A percentile compares a stretch with the other conserved stretches of the same genome.
phyloP scores from a whole-genome alignment of 805 yeast species.

The Hanseniaspora nectarophila region DNA sequence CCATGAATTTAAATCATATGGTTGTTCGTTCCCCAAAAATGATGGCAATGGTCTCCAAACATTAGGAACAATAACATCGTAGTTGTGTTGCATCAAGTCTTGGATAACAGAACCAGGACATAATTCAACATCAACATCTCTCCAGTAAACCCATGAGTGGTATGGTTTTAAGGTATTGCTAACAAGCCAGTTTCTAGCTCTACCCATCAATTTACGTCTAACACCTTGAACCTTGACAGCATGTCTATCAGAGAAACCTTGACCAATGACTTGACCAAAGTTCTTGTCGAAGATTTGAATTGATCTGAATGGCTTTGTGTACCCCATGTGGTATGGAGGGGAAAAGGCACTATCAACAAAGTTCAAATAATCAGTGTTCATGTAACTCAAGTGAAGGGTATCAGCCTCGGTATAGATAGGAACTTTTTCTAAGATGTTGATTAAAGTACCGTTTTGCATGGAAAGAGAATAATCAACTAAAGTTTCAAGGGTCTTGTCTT shows the following conservation, averaged over 20 bases:
- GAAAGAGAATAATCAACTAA: conserved; percentile 53
- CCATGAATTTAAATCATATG: conserved; percentile 96
- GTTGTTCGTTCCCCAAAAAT: conserved; percentile 81
- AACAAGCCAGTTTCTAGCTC: conserved; percentile 76
- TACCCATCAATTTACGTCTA: conserved; percentile 72
- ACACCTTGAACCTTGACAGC: conserved; percentile 79
- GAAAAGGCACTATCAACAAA: conserved; percentile 47
- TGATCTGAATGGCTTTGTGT: conserved; percentile 59
- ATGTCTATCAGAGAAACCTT: conserved; percentile 72
- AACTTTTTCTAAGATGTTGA: conserved; percentile 30
- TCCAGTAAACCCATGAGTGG: conserved; percentile 86
- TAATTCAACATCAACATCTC: conserved; percentile 78
- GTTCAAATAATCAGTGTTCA: conserved; percentile 53
- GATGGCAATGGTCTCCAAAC: conserved; percentile 97
- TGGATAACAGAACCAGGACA: conserved; percentile 67
- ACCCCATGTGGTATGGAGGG: conserved; percentile 54
- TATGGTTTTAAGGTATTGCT: conserved; percentile 64
- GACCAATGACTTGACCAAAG: conserved; percentile 76
- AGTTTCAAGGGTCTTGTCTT: conserved; percentile 53
- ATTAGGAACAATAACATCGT: conserved; percentile 69
- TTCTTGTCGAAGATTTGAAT: conserved; percentile 71
- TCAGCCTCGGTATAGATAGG: conserved; percentile 13
- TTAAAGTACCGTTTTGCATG: conserved; percentile 59
- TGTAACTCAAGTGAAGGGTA: conserved; percentile 47
- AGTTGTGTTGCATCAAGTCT: conserved; percentile 55